phyloP scores from a whole-genome alignment of 352 stramenopile genomes.

The Globisporangium splendens region DNA sequence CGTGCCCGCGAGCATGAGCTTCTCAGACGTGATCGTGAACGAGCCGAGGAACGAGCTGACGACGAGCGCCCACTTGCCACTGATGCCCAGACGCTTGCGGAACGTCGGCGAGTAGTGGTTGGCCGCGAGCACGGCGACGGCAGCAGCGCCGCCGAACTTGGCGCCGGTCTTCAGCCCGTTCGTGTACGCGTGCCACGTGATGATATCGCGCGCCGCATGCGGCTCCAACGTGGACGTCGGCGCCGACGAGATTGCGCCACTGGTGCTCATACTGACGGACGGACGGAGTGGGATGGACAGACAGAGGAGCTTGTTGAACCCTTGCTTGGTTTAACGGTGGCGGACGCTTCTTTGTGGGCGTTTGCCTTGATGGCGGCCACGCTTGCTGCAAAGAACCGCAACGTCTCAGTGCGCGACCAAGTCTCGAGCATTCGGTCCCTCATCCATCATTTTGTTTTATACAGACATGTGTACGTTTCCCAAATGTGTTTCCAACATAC shows the following conservation, averaged over 20 bases:
- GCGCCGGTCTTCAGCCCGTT: constrained; percentile 51
- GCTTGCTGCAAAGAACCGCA: constrained; percentile 2
- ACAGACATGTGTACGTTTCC: not conserved
- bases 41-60: constrained; percentile 54
- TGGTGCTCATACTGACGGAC: constrained; percentile 7
- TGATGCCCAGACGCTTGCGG: constrained; percentile 63
- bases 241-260: constrained; percentile 10
- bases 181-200: constrained; percentile 65
- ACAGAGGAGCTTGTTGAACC: constrained; percentile 1
- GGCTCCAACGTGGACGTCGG: constrained; percentile 25
- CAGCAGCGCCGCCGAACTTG: constrained; percentile 21
- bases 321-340: not conserved
- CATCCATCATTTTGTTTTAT: constrained; percentile 1
- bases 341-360: no score
- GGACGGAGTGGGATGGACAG: not conserved
- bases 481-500: no score
- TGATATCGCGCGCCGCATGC: constrained; percentile 58
- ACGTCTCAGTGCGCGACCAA: not conserved
- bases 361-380: not conserved
- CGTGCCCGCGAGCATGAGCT: constrained; percentile 49
- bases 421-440: not conserved
- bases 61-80: constrained; percentile 72
- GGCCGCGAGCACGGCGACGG: constrained; percentile 29
- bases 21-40: constrained; percentile 70
- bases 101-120: constrained; percentile 67